phyloP scores from a whole-genome alignment of 352 stramenopile species.

The Phytopythium litorale region DNA sequence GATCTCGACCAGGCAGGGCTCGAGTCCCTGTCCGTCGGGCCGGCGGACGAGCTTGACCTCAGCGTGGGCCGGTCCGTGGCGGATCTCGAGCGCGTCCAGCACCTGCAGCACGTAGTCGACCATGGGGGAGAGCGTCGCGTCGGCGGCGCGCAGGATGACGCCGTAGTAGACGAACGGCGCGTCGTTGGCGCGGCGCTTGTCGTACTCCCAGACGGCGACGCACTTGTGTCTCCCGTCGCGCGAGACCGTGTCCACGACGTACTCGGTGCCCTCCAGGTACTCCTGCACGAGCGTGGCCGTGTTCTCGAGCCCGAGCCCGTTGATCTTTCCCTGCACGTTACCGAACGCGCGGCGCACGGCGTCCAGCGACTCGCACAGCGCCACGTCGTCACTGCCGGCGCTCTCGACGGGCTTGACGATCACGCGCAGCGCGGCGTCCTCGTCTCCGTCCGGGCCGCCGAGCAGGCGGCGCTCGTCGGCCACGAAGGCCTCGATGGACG shows the following conservation, averaged over 20 bases:
- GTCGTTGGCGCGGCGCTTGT: constrained; percentile 92
- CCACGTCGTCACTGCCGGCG: constrained; percentile 93
- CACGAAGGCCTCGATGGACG: constrained; percentile 81
- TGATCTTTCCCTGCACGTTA: constrained; percentile 90
- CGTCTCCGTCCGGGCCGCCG: neutral
- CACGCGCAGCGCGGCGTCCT: constrained; percentile 46
- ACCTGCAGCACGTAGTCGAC: constrained; percentile 69
- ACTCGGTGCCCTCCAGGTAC: constrained; percentile 93
- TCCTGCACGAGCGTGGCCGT: constrained; percentile 93
- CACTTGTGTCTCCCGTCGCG: constrained; percentile 93
- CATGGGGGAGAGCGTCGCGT: constrained; percentile 34
- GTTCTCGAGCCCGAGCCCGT: constrained; percentile 83
- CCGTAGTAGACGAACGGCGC: constrained; percentile 95
- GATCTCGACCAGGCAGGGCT: constrained; percentile 94
- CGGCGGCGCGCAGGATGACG: constrained; percentile 61
- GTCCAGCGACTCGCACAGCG: constrained; percentile 87
- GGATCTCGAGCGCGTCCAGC: constrained; percentile 79
- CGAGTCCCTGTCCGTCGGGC: constrained; percentile 1
- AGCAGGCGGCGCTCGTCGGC: constrained; percentile 41
- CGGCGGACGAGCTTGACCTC: constrained; percentile 84
- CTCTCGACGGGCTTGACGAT: constrained; percentile 94
- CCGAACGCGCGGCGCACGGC: constrained; percentile 90
- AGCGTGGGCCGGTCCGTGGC: constrained; percentile 79
- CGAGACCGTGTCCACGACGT: constrained; percentile 96
- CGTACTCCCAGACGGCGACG: constrained; percentile 96